These are phyloP conservation scores for Auricularia cornea DNA, from an alignment of 768 basidiomycete genomes.

Conservation along the genomic window DNA sequence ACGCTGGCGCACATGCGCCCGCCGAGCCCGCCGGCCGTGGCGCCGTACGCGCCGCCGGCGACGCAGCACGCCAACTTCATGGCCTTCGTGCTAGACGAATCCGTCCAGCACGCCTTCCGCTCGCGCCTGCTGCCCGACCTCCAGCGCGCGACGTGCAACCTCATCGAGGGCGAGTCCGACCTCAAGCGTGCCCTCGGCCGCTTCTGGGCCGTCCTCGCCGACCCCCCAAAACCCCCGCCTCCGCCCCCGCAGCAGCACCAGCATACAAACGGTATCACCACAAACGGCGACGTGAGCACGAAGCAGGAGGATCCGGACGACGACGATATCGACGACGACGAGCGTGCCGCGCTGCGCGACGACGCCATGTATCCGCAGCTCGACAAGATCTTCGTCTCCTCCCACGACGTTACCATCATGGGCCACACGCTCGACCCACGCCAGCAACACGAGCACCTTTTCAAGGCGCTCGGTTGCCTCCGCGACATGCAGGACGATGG, in stretches of 20 bases:
- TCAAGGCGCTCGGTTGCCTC: slow-evolving; percentile 64
- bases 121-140: slow-evolving; percentile 70
- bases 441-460: slow-evolving; percentile 60
- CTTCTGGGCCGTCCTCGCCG: slow-evolving; percentile 74
- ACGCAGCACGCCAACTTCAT: slow-evolving; percentile 67
- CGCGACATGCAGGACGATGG: slow-evolving; percentile 82
- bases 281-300: slow-evolving; percentile 44
- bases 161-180: slow-evolving; percentile 74
- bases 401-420: slow-evolving; percentile 40
- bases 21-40: slow-evolving; percentile 67
- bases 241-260: neutral
- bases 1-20: slow-evolving; percentile 67
- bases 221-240: slow-evolving; percentile 18
- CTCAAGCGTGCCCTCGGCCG: slow-evolving; percentile 68
- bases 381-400: slow-evolving; percentile 55
- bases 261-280: slow-evolving; percentile 30
- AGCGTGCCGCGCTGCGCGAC: slow-evolving; percentile 42
- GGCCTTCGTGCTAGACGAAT: slow-evolving; percentile 79
- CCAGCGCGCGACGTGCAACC: slow-evolving; percentile 70
- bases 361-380: slow-evolving; percentile 59
- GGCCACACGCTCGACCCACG: slow-evolving; percentile 52
- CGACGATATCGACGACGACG: slow-evolving; percentile 30
- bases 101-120: slow-evolving; percentile 77
- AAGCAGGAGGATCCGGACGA: slow-evolving; percentile 65
- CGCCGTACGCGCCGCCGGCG: slow-evolving; percentile 66